Base-by-base conservation (phyloP, 352 stramenopile genomes). In the Phytophthora nicotianae region DNA sequence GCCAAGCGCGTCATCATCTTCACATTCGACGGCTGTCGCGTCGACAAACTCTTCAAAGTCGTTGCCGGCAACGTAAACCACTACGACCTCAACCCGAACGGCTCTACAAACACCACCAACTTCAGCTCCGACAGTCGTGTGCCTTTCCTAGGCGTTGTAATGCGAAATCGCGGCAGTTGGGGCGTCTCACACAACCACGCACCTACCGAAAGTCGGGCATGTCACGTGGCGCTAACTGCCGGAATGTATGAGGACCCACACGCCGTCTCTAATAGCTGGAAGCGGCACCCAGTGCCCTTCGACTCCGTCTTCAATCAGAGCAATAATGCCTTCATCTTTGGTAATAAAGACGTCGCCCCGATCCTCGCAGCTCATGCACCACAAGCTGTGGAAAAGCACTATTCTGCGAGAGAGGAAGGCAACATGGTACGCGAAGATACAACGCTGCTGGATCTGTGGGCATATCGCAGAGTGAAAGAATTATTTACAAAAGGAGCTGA, bases 211-310 rank as follows among this genome's bases (percentile, higher is more conserved):
- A 91, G 79, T 47, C 83, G 86, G 1, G 84, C 86, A 4, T 88
- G 86, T 20, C 86, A 93, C 61, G 86, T 95, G 26, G 86, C 86
- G 54, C 68, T 95, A 17, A 91, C 91, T 58, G 86, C 86, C 1
- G 86, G 86, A 11, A 93, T 95, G 79, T 95, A 95, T 56, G 86
- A 95, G 50, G 84, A 95, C 57, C 84, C 91, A 27, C 90, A 86
- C 58, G 84, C 86, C 11, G 84, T 95, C 27, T 90, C 76, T 14
- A 87, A 86, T 42, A 80, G 75, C 46, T 95, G 84, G 84, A 86
- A 90, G 58, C 80, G 86, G 46, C 91, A 95, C 47, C 86, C 84
- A 7, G 81, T 93, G 21, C 79, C 91, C 14, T 95, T 93, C 50
- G 84, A 95, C 67, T 93, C 86, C 58, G 70, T 95, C 27, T 93